These are phyloP conservation scores for Diaporthe vaccinii DNA, from an alignment of 2,329 filamentous ascomycete genomes.

Conservation along the genomic window DNA sequence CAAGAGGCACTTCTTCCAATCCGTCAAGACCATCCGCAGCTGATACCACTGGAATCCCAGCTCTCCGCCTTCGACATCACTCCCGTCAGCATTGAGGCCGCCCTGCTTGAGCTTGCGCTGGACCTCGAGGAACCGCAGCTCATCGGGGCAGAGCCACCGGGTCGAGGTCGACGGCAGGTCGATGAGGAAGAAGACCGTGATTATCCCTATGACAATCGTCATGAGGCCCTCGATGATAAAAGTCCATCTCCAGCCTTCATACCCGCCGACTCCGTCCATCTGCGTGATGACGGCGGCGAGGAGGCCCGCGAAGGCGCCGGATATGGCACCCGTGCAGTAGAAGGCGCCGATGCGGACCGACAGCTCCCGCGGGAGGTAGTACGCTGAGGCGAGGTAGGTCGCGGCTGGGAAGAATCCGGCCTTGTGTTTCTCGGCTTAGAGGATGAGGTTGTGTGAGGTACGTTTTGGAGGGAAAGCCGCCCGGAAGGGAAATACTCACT, in stretches of 20 bases:
- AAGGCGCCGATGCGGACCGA: constrained; percentile 46
- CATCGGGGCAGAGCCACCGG: constrained; percentile 14
- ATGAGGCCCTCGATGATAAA: constrained; percentile 65
- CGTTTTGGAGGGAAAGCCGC: no score
- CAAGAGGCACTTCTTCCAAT: constrained; percentile 19
- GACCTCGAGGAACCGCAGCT: constrained; percentile 25
- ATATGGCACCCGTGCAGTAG: constrained; percentile 62
- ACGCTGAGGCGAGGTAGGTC: constrained; percentile 20
- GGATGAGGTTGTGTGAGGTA: not conserved
- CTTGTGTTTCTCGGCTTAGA: constrained; percentile 64
- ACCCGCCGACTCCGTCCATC: constrained; percentile 61
- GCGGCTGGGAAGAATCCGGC: constrained; percentile 62
- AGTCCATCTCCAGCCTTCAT: constrained; percentile 63
- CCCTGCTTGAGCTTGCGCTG: constrained; percentile 30
- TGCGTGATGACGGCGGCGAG: constrained; percentile 66
- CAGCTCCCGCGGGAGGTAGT: constrained; percentile 23
- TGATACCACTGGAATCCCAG: constrained; percentile 25
- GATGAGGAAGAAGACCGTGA: constrained; percentile 40
- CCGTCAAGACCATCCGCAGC: constrained; percentile 8
- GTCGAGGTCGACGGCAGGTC: constrained; percentile 25
- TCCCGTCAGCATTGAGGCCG: not conserved
- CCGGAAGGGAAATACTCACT: constrained; percentile 43
- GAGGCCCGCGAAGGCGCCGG: constrained; percentile 71
- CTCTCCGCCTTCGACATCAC: constrained; percentile 24
- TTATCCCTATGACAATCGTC: constrained; percentile 56